Conservation (phyloP, 257 asterid species). For the Knoxia roxburghii region DNA sequence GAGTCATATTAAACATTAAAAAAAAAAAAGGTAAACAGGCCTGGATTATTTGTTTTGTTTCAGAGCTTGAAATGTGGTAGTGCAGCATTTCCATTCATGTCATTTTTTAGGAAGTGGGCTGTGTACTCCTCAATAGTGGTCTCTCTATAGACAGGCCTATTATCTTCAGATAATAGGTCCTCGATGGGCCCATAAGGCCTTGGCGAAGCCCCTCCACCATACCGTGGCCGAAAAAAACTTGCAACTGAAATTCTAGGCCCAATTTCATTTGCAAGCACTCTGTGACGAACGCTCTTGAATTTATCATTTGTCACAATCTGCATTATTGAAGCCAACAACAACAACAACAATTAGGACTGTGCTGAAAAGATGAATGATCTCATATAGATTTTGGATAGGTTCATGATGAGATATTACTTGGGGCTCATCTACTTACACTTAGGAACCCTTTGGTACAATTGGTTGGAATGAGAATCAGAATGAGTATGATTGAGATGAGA, state of each 20-base stretch:
- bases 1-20: too few species aligned
- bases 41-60: neutral
- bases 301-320: conserved; percentile 13
- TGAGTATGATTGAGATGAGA: too few species aligned
- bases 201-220: neutral
- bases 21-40: too few species aligned
- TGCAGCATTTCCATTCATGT: conserved; percentile 18
- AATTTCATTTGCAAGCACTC: neutral
- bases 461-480: too few species aligned
- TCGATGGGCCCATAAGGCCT: conserved; percentile 26
- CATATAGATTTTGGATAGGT: too few species aligned
- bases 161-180: conserved; percentile 33
- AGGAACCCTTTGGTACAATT: too few species aligned
- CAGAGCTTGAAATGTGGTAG: conserved; percentile 11
- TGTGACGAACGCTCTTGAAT: conserved; percentile 7
- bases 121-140: conserved; percentile 28
- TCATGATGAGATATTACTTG: too few species aligned
- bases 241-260: conserved; percentile 11
- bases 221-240: conserved; percentile 2
- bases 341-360: too few species aligned
- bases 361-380: neutral
- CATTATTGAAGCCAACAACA: neutral
- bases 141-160: conserved; percentile 33
- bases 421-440: too few species aligned
- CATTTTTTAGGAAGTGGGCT: conserved; percentile 5